Evolutionary conservation across 1,284 basidiomycete species (phyloP).

Genomic region (Exobasidium rhododendri): DNA sequence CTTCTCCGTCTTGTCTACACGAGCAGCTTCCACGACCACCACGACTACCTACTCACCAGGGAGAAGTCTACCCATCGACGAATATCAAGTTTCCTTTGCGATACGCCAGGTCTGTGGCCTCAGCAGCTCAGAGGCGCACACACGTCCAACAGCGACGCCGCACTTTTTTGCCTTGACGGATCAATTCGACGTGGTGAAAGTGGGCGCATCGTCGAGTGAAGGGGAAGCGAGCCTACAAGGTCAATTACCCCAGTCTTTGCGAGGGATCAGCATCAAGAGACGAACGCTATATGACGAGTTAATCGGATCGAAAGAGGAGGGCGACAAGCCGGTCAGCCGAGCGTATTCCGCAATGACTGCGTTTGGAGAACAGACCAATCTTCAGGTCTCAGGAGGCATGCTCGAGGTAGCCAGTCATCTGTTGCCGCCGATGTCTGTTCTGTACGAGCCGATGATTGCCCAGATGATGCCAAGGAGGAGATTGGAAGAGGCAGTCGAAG

Average conservation of each 20-base stretch:
- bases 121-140: not conserved
- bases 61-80: not conserved
- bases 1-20: not conserved
- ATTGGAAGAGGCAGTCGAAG: constrained; percentile 18
- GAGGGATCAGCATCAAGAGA: constrained; percentile 67
- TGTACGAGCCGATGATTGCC: constrained; percentile 72
- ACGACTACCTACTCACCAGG: not conserved
- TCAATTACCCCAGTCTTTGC: constrained; percentile 53
- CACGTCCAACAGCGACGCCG: constrained; percentile 13
- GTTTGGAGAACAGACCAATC: not conserved
- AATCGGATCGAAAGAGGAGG: constrained; percentile 64
- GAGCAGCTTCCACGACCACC: constrained; percentile 6
- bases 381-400: constrained; percentile 54
- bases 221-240: not conserved
- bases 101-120: constrained; percentile 2
- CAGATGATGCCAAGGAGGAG: constrained; percentile 62
- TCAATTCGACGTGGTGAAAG: constrained; percentile 31
- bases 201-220: constrained; percentile 14
- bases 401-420: constrained; percentile 76
- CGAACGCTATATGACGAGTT: constrained; percentile 77
- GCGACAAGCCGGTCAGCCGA: too few relatives aligned
- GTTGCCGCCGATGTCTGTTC: constrained; percentile 69
- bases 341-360: too few relatives aligned
- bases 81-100: constrained; percentile 2
- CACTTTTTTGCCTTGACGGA: constrained; percentile 32